Evolutionary conservation across 192 early-diverging fungal genomes (phyloP).

Genomic region (Neocallimastix lanati): DNA sequence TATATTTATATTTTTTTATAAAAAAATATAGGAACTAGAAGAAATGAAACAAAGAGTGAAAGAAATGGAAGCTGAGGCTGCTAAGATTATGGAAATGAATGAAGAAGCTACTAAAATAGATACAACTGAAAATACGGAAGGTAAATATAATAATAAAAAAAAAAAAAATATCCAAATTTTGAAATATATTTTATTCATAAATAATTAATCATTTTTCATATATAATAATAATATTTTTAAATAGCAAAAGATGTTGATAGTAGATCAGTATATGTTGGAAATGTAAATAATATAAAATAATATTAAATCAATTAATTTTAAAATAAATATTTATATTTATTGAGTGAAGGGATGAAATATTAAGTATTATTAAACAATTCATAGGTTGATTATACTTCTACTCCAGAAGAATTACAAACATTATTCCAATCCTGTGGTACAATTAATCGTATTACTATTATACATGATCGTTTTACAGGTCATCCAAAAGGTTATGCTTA

Average conservation of each 20-base stretch:
- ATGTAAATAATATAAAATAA: constrained; percentile 45
- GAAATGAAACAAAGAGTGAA: constrained; percentile 58
- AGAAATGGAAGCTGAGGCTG: constrained; percentile 71
- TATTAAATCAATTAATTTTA: too few relatives aligned
- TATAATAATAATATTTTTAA: too few relatives aligned
- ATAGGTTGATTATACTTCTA: constrained; percentile 75
- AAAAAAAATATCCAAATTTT: too few relatives aligned
- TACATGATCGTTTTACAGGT: constrained; percentile 85
- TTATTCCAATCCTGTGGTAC: constrained; percentile 89
- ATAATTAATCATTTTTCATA: too few relatives aligned
- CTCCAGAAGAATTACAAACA: constrained; percentile 84
- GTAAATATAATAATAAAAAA: constrained; percentile 16
- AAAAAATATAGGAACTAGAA: constrained; percentile 42
- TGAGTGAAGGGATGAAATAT: too few relatives aligned
- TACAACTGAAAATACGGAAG: background rate
- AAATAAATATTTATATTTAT: too few relatives aligned
- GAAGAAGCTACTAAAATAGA: constrained; percentile 22
- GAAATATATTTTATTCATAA: too few relatives aligned
- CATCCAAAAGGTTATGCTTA: constrained; percentile 87
- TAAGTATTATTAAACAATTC: background rate
- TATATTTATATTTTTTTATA: too few relatives aligned
- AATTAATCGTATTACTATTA: constrained; percentile 90
- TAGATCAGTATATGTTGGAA: constrained; percentile 86
- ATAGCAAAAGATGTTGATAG: constrained; percentile 47
- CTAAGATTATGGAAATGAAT: constrained; percentile 32